Evolutionary conservation across 2,329 filamentous ascomycete species (phyloP).

Genomic region (Penicillium janthinellum): DNA sequence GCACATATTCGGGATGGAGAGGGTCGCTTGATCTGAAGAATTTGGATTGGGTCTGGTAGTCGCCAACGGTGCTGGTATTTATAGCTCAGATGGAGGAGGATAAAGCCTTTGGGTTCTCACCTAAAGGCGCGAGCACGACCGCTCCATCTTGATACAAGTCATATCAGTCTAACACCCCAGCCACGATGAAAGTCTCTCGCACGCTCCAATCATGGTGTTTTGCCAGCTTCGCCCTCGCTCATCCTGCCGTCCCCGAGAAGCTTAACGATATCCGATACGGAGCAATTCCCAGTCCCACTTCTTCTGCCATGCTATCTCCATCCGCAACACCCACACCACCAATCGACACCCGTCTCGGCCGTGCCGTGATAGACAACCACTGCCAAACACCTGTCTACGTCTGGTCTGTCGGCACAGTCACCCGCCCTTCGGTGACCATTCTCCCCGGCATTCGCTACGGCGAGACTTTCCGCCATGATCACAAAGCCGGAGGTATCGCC

Average conservation of each 20-base stretch:
- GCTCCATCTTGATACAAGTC: not conserved
- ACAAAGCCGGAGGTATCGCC: slow-evolving; percentile 42
- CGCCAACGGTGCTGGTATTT: too few species aligned
- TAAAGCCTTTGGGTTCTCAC: not conserved
- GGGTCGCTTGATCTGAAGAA: not conserved
- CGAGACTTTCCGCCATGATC: slow-evolving; percentile 40
- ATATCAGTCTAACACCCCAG: too few species aligned
- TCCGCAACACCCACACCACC: not conserved
- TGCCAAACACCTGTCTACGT: slow-evolving; percentile 39
- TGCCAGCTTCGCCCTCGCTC: slow-evolving; percentile 11
- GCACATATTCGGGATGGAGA: not conserved
- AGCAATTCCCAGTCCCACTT: slow-evolving; percentile 8
- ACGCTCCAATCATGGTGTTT: too few species aligned
- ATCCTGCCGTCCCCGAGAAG: slow-evolving; percentile 2
- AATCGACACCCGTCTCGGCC: slow-evolving; percentile 26
- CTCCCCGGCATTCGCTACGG: slow-evolving; percentile 30
- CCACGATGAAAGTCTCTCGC: too few species aligned
- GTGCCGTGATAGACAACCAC: slow-evolving; percentile 39
- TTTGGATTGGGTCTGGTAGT: not conserved
- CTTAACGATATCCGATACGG: slow-evolving; percentile 3
- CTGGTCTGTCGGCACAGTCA: slow-evolving; percentile 39
- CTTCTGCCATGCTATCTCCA: slow-evolving; percentile 1
- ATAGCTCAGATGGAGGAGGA: not conserved
- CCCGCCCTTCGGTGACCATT: slow-evolving; percentile 29
- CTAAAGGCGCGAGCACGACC: too few species aligned